Conservation (phyloP, 768 basidiomycete species). For the Rhodosporidiobolus odoratus region DNA sequence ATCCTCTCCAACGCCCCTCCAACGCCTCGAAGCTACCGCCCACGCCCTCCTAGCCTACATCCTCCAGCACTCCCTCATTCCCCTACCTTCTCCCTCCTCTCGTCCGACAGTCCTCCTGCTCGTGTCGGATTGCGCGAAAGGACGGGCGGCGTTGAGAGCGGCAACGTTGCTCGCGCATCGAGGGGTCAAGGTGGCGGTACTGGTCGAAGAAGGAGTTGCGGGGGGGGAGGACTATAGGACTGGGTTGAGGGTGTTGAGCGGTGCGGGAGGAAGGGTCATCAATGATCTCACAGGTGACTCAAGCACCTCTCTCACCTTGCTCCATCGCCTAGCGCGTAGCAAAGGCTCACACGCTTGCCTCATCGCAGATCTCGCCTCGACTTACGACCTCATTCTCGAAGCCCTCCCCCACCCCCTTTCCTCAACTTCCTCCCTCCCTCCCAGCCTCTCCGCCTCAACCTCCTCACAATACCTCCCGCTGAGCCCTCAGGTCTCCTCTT, state of each 20-base stretch:
- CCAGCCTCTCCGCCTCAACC: background rate
- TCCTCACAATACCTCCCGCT: background rate
- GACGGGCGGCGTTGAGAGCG: background rate
- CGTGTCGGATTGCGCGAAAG: conserved; percentile 2
- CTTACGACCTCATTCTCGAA: conserved; percentile 21
- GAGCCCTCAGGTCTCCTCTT: background rate
- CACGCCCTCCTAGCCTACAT: conserved; percentile 11
- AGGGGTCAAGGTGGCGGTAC: conserved; percentile 7
- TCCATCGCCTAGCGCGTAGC: background rate
- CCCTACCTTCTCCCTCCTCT: background rate
- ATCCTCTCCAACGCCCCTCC: conserved; percentile 6
- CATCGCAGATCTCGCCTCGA: conserved; percentile 12
- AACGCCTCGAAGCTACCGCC: conserved; percentile 17
- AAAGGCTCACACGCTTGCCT: too few species aligned
- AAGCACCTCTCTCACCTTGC: background rate
- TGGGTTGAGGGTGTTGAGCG: conserved; percentile 8
- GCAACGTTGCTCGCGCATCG: background rate
- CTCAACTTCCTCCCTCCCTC: background rate
- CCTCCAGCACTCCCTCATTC: background rate
- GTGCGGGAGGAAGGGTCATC: conserved; percentile 19
- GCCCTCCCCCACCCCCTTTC: conserved; percentile 1
- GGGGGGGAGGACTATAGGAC: conserved; percentile 6
- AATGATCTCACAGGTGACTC: conserved; percentile 8
- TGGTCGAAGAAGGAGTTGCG: background rate
- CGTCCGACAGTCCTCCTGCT: conserved; percentile 24